Conservation (phyloP, 495 filamentous ascomycete species). For the Achaetomiella virescens region DNA sequence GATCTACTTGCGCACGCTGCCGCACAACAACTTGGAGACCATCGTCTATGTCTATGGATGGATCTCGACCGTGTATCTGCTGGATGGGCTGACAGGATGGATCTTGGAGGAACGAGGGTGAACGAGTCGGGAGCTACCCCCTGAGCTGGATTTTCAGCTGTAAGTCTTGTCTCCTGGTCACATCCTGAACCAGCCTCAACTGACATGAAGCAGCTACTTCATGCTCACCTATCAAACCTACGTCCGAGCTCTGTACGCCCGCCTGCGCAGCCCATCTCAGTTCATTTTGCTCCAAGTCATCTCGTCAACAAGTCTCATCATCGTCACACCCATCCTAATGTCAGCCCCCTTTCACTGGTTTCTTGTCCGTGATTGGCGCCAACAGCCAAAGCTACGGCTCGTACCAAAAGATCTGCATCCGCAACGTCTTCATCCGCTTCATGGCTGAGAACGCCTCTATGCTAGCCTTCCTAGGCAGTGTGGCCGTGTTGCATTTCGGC, state of each 20-base stretch:
- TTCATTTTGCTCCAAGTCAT: slow-evolving; percentile 55
- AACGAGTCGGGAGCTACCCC: slow-evolving; percentile 57
- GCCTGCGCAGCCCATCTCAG: slow-evolving; percentile 52
- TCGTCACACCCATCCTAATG: slow-evolving; percentile 55
- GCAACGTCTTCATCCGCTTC: slow-evolving; percentile 57
- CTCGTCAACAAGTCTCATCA: slow-evolving; percentile 51
- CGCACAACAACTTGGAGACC: slow-evolving; percentile 56
- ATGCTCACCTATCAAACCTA: slow-evolving; percentile 62
- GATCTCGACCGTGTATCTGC: slow-evolving; percentile 55
- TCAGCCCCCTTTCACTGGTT: slow-evolving; percentile 49
- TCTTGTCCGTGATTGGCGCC: slow-evolving; percentile 40
- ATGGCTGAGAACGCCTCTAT: slow-evolving; percentile 59
- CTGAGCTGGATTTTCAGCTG: slow-evolving; percentile 59
- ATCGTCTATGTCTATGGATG: slow-evolving; percentile 61
- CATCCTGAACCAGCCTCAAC: not conserved
- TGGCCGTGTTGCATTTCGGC: slow-evolving; percentile 56
- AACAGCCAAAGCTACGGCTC: slow-evolving; percentile 49
- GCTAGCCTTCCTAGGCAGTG: slow-evolving; percentile 55
- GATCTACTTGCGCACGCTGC: slow-evolving; percentile 57
- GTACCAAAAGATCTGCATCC: slow-evolving; percentile 54
- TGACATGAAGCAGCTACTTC: slow-evolving; percentile 48
- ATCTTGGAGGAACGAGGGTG: slow-evolving; percentile 54
- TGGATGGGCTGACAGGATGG: slow-evolving; percentile 56
- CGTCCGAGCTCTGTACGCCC: slow-evolving; percentile 61
- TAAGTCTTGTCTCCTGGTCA: slow-evolving; percentile 22